Conservation (phyloP, 805 yeast genomes). For the Myxozyma neglecta region DNA sequence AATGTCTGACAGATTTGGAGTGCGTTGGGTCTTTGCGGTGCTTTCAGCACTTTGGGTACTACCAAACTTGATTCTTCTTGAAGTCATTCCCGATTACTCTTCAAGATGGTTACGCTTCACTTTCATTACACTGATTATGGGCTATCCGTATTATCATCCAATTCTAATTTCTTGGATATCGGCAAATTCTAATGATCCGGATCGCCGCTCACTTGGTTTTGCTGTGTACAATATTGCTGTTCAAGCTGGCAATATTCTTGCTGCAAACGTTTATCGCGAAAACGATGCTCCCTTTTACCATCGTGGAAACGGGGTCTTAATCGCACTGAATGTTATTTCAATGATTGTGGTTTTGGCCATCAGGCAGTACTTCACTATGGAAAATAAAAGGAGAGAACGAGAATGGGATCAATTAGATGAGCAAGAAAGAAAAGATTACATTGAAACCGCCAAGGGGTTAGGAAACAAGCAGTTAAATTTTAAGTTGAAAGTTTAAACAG, state of each 20-base stretch:
- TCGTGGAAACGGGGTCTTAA: conserved; percentile 52
- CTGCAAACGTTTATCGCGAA: conserved; percentile 56
- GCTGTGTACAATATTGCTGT: conserved; percentile 65
- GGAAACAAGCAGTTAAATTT: conserved; percentile 63
- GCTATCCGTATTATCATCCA: conserved; percentile 54
- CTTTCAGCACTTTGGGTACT: conserved; percentile 29
- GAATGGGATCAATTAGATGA: conserved; percentile 53
- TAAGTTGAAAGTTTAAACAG: conserved; percentile 18
- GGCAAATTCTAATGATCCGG: conserved; percentile 58
- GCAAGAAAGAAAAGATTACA: conserved; percentile 53
- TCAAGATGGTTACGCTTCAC: conserved; percentile 28
- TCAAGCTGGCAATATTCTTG: conserved; percentile 57
- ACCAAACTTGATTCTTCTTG: conserved; percentile 34
- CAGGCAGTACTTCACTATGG: conserved; percentile 38
- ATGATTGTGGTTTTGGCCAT: conserved; percentile 32
- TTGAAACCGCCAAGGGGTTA: conserved; percentile 47
- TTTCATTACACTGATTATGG: conserved; percentile 40
- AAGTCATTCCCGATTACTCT: conserved; percentile 16
- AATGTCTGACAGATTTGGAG: conserved; percentile 16
- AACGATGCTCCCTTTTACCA: conserved; percentile 62
- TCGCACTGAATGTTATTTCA: conserved; percentile 32
- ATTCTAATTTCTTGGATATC: conserved; percentile 61
- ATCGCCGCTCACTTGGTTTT: conserved; percentile 62
- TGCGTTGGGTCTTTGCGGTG: conserved; percentile 28
- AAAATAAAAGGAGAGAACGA: conserved; percentile 43